phyloP scores from a whole-genome alignment of 768 basidiomycete genomes.

The Cubamyces sp. region DNA sequence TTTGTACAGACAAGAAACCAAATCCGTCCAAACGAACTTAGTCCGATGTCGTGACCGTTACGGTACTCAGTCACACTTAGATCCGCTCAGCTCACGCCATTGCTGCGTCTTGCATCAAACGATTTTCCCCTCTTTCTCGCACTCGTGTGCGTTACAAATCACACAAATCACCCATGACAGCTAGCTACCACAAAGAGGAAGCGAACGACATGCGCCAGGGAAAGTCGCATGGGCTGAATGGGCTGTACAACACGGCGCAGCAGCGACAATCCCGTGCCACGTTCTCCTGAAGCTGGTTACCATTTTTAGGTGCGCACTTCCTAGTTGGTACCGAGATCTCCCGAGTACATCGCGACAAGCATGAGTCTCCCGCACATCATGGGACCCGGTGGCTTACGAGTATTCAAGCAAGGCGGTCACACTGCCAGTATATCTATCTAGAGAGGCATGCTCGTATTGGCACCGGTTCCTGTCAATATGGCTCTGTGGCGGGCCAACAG shows the following conservation, averaged over 20 bases:
- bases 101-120: not conserved
- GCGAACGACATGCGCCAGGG: not conserved
- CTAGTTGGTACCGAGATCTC: not conserved
- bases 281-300: slow-evolving; percentile 15
- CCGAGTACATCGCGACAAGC: not conserved
- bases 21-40: slow-evolving; percentile 37
- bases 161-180: too few species aligned
- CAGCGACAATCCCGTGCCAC: not conserved
- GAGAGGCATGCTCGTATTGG: too few species aligned
- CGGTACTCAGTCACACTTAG: slow-evolving; percentile 22
- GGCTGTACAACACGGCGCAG: not conserved
- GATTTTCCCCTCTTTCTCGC: not conserved
- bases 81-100: slow-evolving; percentile 26
- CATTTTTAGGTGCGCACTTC: slow-evolving; percentile 3
- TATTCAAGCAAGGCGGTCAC: too few species aligned
- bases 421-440: too few species aligned
- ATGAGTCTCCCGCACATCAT: too few species aligned
- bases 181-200: too few species aligned
- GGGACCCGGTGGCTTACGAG: too few species aligned
- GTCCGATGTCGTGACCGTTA: slow-evolving; percentile 35
- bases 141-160: not conserved
- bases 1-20: slow-evolving; percentile 38
- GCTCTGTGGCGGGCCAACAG: too few species aligned
- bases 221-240: not conserved
- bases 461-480: too few species aligned